A percentile compares a stretch with the other conserved stretches of the same genome.
These are phyloP conservation scores for Epichloe aotearoae DNA, from an alignment of 2,329 filamentous ascomycete genomes.

Conservation along the genomic window DNA sequence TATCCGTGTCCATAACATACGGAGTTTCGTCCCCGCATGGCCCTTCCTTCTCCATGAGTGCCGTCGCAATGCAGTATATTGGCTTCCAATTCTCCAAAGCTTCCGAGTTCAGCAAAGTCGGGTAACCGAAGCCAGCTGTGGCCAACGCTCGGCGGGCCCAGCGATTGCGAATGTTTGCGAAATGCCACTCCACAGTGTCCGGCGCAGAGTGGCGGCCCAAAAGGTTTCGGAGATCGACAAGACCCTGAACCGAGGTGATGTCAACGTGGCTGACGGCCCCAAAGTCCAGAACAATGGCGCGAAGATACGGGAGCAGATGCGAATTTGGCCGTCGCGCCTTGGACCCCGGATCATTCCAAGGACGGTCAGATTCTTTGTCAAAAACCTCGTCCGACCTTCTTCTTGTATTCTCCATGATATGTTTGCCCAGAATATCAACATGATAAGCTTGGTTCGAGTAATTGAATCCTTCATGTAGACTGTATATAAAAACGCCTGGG, in stretches of 20 bases:
- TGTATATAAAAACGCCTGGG: slow-evolving; percentile 39
- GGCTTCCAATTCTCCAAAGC: slow-evolving; percentile 19
- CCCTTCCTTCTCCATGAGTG: slow-evolving; percentile 8
- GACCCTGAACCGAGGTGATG: slow-evolving; percentile 41
- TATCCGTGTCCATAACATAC: background rate
- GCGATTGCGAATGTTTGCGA: slow-evolving; percentile 39
- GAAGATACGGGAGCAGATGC: slow-evolving; percentile 30
- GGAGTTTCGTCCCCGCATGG: background rate
- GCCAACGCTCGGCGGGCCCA: slow-evolving; percentile 46
- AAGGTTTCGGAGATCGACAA: slow-evolving; percentile 41
- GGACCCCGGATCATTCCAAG: slow-evolving; percentile 41
- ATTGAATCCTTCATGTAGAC: slow-evolving; percentile 37
- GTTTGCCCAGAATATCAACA: slow-evolving; percentile 26
- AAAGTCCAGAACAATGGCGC: slow-evolving; percentile 44
- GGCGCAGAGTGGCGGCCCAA: slow-evolving; percentile 39
- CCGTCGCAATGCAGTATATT: slow-evolving; percentile 20
- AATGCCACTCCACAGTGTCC: slow-evolving; percentile 36
- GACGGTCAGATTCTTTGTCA: slow-evolving; percentile 28
- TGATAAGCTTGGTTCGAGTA: slow-evolving; percentile 38
- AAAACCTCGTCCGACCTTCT: slow-evolving; percentile 25
- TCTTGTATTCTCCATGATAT: slow-evolving; percentile 27
- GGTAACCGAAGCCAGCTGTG: slow-evolving; percentile 41
- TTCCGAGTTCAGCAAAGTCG: slow-evolving; percentile 14
- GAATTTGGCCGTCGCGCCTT: slow-evolving; percentile 13
- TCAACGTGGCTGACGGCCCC: slow-evolving; percentile 44